Evolutionary conservation across 768 basidiomycete genomes (phyloP).

Genomic region (Phaeotremella fagi): DNA sequence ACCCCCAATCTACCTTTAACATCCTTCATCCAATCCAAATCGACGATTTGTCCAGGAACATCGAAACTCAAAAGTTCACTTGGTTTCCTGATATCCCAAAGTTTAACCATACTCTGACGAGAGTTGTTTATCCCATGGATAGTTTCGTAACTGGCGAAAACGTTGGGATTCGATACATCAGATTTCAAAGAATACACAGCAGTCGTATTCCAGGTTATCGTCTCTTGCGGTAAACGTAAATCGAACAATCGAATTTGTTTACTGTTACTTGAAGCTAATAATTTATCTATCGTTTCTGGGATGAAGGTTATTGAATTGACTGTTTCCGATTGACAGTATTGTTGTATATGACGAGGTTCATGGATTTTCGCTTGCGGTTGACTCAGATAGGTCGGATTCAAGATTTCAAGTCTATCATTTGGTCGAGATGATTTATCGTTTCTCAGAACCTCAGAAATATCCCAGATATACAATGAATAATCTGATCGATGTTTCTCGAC

Average conservation of each 20-base stretch:
- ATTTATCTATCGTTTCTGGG: slow-evolving; percentile 8
- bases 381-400: slow-evolving; percentile 9
- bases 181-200: slow-evolving; percentile 35
- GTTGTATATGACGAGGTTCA: slow-evolving; percentile 33
- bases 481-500: slow-evolving; percentile 40
- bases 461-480: slow-evolving; percentile 39
- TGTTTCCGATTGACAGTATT: slow-evolving; percentile 37
- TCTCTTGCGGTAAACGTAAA: slow-evolving; percentile 20
- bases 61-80: slow-evolving; percentile 36
- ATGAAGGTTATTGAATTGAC: slow-evolving; percentile 35
- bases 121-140: slow-evolving; percentile 8
- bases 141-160: slow-evolving; percentile 41
- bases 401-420: slow-evolving; percentile 20
- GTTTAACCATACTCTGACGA: slow-evolving; percentile 24
- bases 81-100: slow-evolving; percentile 41
- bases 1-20: slow-evolving; percentile 10
- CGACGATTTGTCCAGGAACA: slow-evolving; percentile 24
- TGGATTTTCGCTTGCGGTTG: slow-evolving; percentile 3
- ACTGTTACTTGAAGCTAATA: slow-evolving; percentile 30
- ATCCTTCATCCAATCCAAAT: slow-evolving; percentile 27
- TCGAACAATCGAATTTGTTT: slow-evolving; percentile 36
- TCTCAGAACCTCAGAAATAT: slow-evolving; percentile 24
- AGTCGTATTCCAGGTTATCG: slow-evolving; percentile 28
- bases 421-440: slow-evolving; percentile 17
- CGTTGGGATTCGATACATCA: slow-evolving; percentile 18